Percentiles rank a stretch among this genome's conserved stretches.
Conservation (phyloP, 2,329 filamentous ascomycete genomes). For the Achaetomium macrosporum region DNA sequence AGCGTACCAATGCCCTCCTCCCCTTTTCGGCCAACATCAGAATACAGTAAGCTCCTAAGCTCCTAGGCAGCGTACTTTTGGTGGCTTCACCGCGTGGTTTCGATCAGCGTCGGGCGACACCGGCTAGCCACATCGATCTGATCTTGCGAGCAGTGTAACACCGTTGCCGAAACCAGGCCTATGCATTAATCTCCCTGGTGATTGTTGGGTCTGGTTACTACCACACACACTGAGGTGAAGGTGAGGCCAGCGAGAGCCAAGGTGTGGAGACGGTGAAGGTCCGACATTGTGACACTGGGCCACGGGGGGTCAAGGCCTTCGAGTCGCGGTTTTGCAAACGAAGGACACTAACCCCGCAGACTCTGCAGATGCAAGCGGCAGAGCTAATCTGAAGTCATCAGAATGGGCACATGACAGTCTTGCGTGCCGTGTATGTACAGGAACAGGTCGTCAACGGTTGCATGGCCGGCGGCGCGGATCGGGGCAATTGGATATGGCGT, state of each 20-base stretch:
- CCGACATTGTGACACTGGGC: neutral
- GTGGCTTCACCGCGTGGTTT: too few species aligned
- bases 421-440: neutral
- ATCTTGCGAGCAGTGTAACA: neutral
- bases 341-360: neutral
- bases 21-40: too few species aligned
- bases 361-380: neutral
- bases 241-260: neutral
- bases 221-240: neutral
- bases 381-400: neutral
- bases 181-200: neutral
- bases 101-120: too few species aligned
- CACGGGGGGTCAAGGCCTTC: neutral
- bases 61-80: too few species aligned
- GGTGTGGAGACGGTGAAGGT: neutral
- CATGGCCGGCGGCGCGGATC: neutral
- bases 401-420: conserved; percentile 4
- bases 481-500: neutral
- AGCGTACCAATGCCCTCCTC: too few species aligned
- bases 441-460: neutral
- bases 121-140: too few species aligned
- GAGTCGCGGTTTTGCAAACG: neutral
- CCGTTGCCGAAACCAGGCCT: neutral
- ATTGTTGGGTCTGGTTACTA: neutral
- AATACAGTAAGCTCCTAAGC: too few species aligned